Percentiles rank a stretch among this genome's conserved stretches.
These are phyloP conservation scores for Colletotrichum somersetense DNA, from an alignment of 2,329 filamentous ascomycete genomes.

Conservation along the genomic window DNA sequence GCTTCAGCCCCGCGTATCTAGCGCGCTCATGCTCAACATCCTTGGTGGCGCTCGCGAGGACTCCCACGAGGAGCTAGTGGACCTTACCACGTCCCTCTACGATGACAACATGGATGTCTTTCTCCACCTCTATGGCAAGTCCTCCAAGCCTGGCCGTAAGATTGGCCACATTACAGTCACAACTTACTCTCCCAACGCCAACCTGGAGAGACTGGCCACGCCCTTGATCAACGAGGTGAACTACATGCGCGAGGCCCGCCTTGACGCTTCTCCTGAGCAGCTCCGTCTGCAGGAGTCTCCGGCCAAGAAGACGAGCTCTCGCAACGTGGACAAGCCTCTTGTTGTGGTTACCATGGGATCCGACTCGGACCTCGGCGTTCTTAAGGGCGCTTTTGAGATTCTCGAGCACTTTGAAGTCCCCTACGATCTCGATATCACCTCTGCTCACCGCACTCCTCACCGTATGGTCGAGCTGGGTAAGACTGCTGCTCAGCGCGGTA, in stretches of 20 bases:
- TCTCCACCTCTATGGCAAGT: conserved; percentile 94
- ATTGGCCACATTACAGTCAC: conserved; percentile 95
- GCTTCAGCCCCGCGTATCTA: conserved; percentile 70
- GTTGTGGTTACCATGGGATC: conserved; percentile 89
- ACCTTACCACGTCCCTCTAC: conserved; percentile 59
- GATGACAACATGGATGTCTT: conserved; percentile 62
- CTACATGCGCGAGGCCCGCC: conserved; percentile 67
- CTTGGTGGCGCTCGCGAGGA: conserved; percentile 76
- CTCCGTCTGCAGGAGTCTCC: conserved; percentile 51
- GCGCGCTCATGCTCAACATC: conserved; percentile 84
- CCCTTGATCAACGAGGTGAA: conserved; percentile 77
- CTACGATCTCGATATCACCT: conserved; percentile 81
- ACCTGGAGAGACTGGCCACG: conserved; percentile 70
- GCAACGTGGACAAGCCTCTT: conserved; percentile 60
- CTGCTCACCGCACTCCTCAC: conserved; percentile 80
- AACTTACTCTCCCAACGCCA: conserved; percentile 73
- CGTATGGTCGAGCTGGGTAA: conserved; percentile 77
- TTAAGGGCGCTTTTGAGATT: conserved; percentile 74
- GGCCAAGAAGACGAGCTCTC: conserved; percentile 42
- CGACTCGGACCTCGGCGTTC: conserved; percentile 79
- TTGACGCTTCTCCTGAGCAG: conserved; percentile 55
- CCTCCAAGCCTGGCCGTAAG: conserved; percentile 87
- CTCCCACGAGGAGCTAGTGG: conserved; percentile 69
- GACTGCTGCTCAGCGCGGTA: conserved; percentile 72
- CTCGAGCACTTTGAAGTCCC: conserved; percentile 79